Base-by-base conservation (phyloP, 2,329 filamentous ascomycete species). In the Cadophora gregata region DNA sequence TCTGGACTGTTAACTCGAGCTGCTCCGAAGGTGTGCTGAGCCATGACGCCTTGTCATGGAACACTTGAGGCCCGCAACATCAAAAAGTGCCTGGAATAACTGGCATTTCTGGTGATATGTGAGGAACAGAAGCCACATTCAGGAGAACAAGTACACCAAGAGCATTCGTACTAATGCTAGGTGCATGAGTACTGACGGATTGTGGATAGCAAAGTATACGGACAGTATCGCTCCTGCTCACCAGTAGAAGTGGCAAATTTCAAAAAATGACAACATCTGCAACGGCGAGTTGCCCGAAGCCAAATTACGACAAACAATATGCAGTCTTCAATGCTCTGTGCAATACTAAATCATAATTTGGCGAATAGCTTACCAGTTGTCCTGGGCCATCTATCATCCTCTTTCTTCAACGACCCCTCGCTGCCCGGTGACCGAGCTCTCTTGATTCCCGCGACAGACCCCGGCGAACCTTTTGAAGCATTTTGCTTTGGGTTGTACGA, bases 401-500 rank as follows among this genome's bases (percentile, higher is more conserved):
- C 75, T 62, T 71, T 74, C 56, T 67, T 72, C 21, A 63, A 60
- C 21, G 72, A 75, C 21, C 42, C 64, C 29, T 76, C 75, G 50
- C 75, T 77, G 19, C 59, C 69, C n/a, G 74, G 72, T 29, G 75
- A 75, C 27, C 73, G 68, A 42, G 58, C 59, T 64, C 75, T 73
- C 56, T 76, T 75, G 55, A 69, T 29, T 10, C 73, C 74, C 24
- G 67, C 69, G 21, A 69, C 65, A 10, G 71, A 68, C 36, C 60
- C 67, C 14, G 67, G 38, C 2, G 71, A 60, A 19, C 64, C 31
- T 38, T 73, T 74, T 42, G 69, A 50, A 12, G 70, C 66, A 65
- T 73, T 69, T 31, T 83, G 80, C 75, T 89, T 90, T 16, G 88
- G 88, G 75, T 89, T 89, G 79, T 90, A 90, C 31, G 86, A 89